Evolutionary conservation across 139 green algal genomes (phyloP).

Genomic region (Chlamydomonas schloesseri): DNA sequence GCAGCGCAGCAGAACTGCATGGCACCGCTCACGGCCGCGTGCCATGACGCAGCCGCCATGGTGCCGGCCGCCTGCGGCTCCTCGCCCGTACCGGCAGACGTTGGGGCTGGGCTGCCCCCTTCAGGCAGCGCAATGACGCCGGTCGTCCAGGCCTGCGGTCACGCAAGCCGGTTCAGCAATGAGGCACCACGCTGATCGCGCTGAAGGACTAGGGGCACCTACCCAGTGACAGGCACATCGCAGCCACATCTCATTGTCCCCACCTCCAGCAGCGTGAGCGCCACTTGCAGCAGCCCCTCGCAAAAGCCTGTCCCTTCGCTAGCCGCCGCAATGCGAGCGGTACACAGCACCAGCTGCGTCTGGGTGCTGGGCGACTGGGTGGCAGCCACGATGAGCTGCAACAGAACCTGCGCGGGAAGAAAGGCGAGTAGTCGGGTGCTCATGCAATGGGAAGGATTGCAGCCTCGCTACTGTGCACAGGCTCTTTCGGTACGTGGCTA

Average conservation of each 20-base stretch:
- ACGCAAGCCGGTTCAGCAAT: too few species aligned
- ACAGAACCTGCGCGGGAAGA: slow-evolving; percentile 11
- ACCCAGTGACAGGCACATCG: too few species aligned
- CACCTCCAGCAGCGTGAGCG: slow-evolving; percentile 14
- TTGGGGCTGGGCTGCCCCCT: background rate
- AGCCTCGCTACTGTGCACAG: too few species aligned
- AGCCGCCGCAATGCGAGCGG: too few species aligned
- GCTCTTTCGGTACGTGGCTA: too few species aligned
- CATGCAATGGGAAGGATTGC: too few species aligned
- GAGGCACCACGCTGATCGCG: too few species aligned
- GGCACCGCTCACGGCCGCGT: background rate
- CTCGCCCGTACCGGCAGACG: background rate
- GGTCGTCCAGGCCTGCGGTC: too few species aligned
- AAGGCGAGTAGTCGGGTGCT: too few species aligned
- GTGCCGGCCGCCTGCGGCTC: background rate
- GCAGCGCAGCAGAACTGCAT: background rate
- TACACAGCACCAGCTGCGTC: too few species aligned
- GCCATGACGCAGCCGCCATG: background rate
- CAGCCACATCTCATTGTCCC: background rate
- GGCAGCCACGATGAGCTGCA: slow-evolving; percentile 20
- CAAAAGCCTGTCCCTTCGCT: too few species aligned
- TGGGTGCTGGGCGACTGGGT: background rate
- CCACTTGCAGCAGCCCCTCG: slow-evolving; percentile 30
- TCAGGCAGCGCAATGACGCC: too few species aligned
- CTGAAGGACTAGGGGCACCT: background rate